These are phyloP conservation scores for Helichrysum umbraculigerum DNA, from an alignment of 129 eudicot genomes.

Conservation along the genomic window DNA sequence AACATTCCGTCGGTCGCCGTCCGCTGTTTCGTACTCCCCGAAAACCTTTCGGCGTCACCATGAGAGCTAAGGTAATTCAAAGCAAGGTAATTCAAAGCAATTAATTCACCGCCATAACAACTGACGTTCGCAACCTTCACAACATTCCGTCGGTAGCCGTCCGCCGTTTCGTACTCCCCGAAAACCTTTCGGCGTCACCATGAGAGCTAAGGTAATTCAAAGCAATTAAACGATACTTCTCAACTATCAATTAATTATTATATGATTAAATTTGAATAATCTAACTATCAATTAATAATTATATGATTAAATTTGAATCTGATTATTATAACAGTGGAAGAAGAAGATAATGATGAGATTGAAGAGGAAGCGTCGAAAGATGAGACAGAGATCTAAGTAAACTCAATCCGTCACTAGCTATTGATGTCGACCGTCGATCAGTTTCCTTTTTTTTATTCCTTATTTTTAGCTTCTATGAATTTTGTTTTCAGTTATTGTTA, in stretches of 20 bases:
- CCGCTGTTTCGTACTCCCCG: not conserved
- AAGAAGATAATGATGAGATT: conserved; percentile 48
- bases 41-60: not conserved
- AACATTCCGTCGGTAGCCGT: not conserved
- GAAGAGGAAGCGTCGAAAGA: conserved; percentile 51
- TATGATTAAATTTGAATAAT: not conserved
- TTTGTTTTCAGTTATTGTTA: not conserved
- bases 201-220: conserved; percentile 19
- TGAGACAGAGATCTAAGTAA: conserved; percentile 51
- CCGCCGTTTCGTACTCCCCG: not conserved
- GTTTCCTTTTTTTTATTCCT: not conserved
- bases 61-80: conserved; percentile 33
- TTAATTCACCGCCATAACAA: not conserved
- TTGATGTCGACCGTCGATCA: not conserved
- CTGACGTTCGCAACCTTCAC: not conserved
- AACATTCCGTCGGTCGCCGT: not conserved
- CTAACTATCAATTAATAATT: too few relatives aligned
- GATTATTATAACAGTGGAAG: conserved; percentile 34
- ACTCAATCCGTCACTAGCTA: not conserved
- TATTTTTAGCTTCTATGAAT: not conserved
- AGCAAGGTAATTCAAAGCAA: too few relatives aligned
- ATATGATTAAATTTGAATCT: too few relatives aligned
- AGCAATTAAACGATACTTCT: not conserved
- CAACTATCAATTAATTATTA: not conserved
- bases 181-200: not conserved